Evolutionary conservation across 768 basidiomycete genomes (phyloP), one percentile per base, ranked within the genome.

Genomic region (Steccherinum ochraceum): DNA sequence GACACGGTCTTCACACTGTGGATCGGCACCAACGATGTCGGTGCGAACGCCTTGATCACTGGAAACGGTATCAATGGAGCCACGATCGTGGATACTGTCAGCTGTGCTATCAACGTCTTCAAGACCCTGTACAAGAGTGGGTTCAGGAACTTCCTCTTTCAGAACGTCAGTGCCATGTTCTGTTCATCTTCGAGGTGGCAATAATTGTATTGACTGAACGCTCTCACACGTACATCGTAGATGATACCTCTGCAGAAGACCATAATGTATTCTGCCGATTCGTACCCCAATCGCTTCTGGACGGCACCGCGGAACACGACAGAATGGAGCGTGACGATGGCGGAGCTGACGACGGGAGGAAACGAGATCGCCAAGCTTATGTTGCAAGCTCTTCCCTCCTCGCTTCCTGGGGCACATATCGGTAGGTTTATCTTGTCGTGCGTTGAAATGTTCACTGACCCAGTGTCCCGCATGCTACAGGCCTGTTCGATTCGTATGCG

Each of bases 121-220:
- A 77, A 72, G 53, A 67, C 67, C 1, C 58, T 86, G 35, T 83
- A 84, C 58, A 60, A 73, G 11, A 72, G 64, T 45, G 84, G 84
- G 4, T 83, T 80, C 3, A 70, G 83, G 43, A 83, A 86, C 57
- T 84, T 86, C 59, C 62, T 86, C 46, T 81, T 86, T 69, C 81
- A 83, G 55, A 85, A 84, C 56, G 84, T 83, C 53, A 64, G 79
- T 59, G 19, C 40, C 18, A 5, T 12, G 35, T 12, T 1, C 21
- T 5, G n/a, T 40, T 19, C 39, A 19, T 27, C 24, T 50, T 18
- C 41, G 41, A 5, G 41, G n/a, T n/a, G n/a, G n/a, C n/a, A n/a
- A n/a, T n/a, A n/a, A n/a, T n/a, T n/a, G n/a, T n/a, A n/a, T n/a
- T n/a, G n/a, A n/a, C n/a, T 43, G 41, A 18, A 43, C 41, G 30